Percentiles rank a stretch among this genome's conserved stretches.
Evolutionary conservation across 768 basidiomycete species (phyloP).

Genomic region (Hortiboletus flavorubellus): DNA sequence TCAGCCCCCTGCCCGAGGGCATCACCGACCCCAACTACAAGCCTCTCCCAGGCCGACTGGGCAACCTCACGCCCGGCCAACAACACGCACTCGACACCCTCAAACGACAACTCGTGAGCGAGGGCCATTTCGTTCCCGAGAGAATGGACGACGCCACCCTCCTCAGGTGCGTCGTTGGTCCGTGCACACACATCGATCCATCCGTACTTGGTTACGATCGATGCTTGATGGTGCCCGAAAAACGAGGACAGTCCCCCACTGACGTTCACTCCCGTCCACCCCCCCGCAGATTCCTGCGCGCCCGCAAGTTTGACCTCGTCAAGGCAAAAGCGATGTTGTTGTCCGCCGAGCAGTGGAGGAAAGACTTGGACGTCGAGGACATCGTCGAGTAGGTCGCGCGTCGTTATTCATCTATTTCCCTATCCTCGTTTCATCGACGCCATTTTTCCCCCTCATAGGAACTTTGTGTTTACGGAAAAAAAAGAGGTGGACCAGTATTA

Average conservation of each 20-base stretch:
- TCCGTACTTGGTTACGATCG: slow-evolving; percentile 5
- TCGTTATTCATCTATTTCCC: too few relatives aligned
- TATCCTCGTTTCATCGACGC: background rate
- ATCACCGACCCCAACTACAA: slow-evolving; percentile 63
- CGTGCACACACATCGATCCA: background rate
- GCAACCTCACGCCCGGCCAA: slow-evolving; percentile 68
- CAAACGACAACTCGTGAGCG: slow-evolving; percentile 58
- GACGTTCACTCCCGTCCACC: background rate
- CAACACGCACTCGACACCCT: slow-evolving; percentile 66
- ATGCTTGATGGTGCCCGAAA: slow-evolving; percentile 11
- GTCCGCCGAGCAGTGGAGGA: slow-evolving; percentile 84
- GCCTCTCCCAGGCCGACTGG: slow-evolving; percentile 69
- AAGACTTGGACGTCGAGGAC: slow-evolving; percentile 78
- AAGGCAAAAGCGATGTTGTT: slow-evolving; percentile 84
- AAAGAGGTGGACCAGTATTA: slow-evolving; percentile 86
- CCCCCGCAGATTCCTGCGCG: slow-evolving; percentile 73
- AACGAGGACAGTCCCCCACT: background rate
- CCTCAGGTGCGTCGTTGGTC: slow-evolving; percentile 46
- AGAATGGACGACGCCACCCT: slow-evolving; percentile 71
- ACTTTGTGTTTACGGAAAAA: slow-evolving; percentile 86
- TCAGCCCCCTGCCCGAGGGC: slow-evolving; percentile 53
- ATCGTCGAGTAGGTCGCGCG: slow-evolving; percentile 53
- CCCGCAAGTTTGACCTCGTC: slow-evolving; percentile 84
- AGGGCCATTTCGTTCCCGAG: slow-evolving; percentile 55
- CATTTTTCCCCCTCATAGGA: slow-evolving; percentile 39